Conservation (phyloP, 441 rosid genomes). For the Eruca vesicaria region DNA sequence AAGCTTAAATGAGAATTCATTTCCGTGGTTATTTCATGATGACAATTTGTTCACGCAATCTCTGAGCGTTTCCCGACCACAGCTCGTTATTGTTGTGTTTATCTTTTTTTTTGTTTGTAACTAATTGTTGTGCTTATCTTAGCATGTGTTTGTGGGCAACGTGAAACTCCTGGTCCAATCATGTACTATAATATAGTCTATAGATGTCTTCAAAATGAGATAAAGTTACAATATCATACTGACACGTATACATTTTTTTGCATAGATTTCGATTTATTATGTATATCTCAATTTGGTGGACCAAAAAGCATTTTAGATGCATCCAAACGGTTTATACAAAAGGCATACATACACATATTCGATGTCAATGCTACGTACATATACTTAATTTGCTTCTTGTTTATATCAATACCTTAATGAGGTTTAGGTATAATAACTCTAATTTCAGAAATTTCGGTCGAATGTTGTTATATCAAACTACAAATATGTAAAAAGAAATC, state of each 20-base stretch:
- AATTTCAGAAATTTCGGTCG: not conserved
- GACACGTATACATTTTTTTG: not conserved
- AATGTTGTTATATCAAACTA: not conserved
- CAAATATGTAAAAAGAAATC: not conserved
- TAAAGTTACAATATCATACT: not conserved
- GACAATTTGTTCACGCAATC: conserved; percentile 31
- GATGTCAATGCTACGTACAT: not conserved
- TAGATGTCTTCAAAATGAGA: not conserved
- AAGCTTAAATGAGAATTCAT: not conserved
- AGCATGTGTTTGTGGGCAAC: conserved; percentile 11
- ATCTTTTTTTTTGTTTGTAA: no score
- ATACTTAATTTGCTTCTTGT: not conserved
- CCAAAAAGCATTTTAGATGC: not conserved
- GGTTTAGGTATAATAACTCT: not conserved
- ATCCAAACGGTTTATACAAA: not conserved
- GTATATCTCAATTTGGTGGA: not conserved
- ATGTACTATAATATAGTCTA: not conserved
- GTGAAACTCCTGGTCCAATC: conserved; percentile 22
- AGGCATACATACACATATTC: not conserved
- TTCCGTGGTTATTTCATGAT: not conserved
- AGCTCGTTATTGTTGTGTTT: conserved; percentile 12
- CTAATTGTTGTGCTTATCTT: conserved; percentile 16
- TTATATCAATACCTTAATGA: not conserved
- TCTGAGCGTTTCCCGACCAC: conserved; percentile 24
- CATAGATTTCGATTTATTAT: not conserved